phyloP scores from a whole-genome alignment of 257 asterid species.

The Ocimum tenuiflorum region DNA sequence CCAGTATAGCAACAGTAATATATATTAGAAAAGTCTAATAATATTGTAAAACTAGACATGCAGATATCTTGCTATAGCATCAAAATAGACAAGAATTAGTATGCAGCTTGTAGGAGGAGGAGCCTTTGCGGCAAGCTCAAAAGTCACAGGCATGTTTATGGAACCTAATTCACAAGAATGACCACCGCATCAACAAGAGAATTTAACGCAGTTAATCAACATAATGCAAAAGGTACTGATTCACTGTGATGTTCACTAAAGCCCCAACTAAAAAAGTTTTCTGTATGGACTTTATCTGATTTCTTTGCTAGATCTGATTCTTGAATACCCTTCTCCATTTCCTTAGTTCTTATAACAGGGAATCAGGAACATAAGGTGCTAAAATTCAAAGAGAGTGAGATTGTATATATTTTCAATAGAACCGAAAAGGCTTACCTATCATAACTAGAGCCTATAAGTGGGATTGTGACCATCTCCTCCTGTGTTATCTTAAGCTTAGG shows the following conservation, averaged over 20 bases:
- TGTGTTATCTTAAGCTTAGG: slow-evolving; percentile 92
- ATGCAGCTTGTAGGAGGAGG: background rate
- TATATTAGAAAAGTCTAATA: too few relatives aligned
- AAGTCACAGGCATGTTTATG: background rate
- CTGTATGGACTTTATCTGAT: background rate
- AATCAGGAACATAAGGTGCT: background rate
- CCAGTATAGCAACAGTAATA: background rate
- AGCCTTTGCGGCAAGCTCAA: background rate
- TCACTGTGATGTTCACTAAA: background rate
- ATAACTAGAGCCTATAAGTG: slow-evolving; percentile 86
- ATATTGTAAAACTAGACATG: background rate
- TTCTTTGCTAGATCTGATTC: background rate
- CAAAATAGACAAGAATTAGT: background rate
- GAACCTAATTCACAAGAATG: too few relatives aligned
- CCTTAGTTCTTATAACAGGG: background rate
- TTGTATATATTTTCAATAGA: background rate
- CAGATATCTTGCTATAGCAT: background rate
- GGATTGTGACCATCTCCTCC: slow-evolving; percentile 99
- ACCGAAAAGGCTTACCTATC: slow-evolving; percentile 52
- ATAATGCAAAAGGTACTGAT: background rate
- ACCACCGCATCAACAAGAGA: background rate
- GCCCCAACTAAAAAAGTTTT: background rate
- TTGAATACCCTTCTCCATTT: background rate
- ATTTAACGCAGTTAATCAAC: background rate
- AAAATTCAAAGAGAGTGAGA: background rate